Base-by-base conservation (phyloP, 108 stramenopile genomes). In the Fragilaria radians region DNA sequence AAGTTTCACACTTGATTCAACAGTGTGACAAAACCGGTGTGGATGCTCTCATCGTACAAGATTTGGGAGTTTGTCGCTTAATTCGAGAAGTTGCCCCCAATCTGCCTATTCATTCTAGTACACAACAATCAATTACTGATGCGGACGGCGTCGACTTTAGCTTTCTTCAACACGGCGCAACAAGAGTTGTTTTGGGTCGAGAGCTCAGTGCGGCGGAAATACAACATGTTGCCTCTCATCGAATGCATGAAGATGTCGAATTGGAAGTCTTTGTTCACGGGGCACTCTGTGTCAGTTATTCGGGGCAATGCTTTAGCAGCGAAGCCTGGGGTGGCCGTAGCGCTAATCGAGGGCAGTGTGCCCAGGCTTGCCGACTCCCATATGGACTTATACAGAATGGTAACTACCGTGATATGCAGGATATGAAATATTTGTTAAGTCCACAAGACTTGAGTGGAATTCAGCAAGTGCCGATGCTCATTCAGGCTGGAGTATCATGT, bases 371-470 rank as follows among this genome's bases (percentile, higher is more conserved):
- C 70, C 63, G 88, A 25, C 48, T 85, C 22, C 88, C 88, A 0
- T 89, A 89, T 65, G 82, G 79, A 0, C 57, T 89, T 28, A 79
- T 83, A 61, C 67, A 72, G 46, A 80, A 83, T 51, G 82, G 86
- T 1, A 74, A 81, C 32, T 53, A 81, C 14, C 68, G 47, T 34
- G 75, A 81, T 28, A 46, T 85, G 34, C 79, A 74, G 28, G 74
- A 80, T 52, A 67, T 81, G 17, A 28, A 54, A 19, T 89, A 89
- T 57, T 54, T 85, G 46, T 62, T 85, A 9, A 77, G 74, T 53
- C 88, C 88, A 14, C 83, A 85, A 73, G 88, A 89, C 53, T 77
- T 89, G 59, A 83, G 81, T 61, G 88, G 83, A 32, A 55, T 89
- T 9, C 80, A 89, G 27, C 81, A 81, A 31, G 83, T 85, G 14